Percentiles rank a stretch among this genome's conserved stretches.
These are phyloP conservation scores for Magnaporthales sp. DNA, from an alignment of 2,329 filamentous ascomycete species.

Conservation along the genomic window DNA sequence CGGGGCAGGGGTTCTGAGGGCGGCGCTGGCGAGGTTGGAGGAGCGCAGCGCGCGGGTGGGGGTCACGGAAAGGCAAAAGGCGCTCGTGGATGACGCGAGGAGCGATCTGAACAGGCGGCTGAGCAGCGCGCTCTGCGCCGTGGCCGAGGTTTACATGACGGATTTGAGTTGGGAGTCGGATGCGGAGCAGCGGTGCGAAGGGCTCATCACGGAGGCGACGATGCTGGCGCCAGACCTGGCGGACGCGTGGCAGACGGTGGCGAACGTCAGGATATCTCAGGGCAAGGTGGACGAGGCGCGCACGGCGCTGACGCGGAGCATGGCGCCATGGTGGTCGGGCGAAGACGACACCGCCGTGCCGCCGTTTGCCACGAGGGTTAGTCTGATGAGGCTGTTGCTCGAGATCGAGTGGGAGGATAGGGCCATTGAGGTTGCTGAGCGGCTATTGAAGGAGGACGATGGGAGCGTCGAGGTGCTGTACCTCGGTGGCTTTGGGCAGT, in stretches of 20 bases:
- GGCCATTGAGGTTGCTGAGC: constrained; percentile 76
- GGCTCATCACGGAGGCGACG: constrained; percentile 82
- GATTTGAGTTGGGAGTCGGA: constrained; percentile 90
- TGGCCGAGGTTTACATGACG: constrained; percentile 98
- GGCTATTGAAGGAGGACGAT: constrained; percentile 82
- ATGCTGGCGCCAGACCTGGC: constrained; percentile 72
- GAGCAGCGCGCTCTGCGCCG: constrained; percentile 84
- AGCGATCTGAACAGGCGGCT: constrained; percentile 72
- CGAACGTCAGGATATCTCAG: constrained; percentile 90
- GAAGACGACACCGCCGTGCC: constrained; percentile 66
- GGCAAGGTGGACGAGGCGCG: constrained; percentile 68
- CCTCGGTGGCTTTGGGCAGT: constrained; percentile 87
- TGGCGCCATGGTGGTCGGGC: constrained; percentile 58
- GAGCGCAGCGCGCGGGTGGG: constrained; percentile 14
- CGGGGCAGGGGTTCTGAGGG: constrained; percentile 64
- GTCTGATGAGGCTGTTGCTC: constrained; percentile 76
- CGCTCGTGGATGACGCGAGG: constrained; percentile 28
- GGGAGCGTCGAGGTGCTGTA: constrained; percentile 96
- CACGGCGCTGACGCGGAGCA: constrained; percentile 67
- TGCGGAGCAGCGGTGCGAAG: constrained; percentile 81
- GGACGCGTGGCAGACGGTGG: constrained; percentile 91
- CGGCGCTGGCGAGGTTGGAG: constrained; percentile 58
- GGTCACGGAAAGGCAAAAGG: constrained; percentile 17
- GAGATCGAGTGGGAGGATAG: constrained; percentile 81
- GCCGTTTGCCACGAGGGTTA: constrained; percentile 79